Conservation (phyloP, 2,329 filamentous ascomycete genomes). For the Camptophora hylomeconis region DNA sequence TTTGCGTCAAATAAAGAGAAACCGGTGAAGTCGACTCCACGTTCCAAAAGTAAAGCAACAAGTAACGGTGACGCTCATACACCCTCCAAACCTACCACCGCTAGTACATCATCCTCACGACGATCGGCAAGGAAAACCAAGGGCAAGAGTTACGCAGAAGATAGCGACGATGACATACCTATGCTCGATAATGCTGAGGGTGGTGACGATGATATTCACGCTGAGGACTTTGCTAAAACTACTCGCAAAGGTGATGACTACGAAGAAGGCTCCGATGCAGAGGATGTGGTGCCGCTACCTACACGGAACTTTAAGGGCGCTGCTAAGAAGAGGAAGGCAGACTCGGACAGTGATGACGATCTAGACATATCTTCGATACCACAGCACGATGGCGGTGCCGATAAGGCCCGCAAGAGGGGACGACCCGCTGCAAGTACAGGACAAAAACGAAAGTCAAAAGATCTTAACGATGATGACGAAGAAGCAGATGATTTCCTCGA, state of each 20-base stretch:
- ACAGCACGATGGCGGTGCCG: conserved; percentile 21
- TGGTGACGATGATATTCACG: conserved; percentile 70
- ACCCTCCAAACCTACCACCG: conserved; percentile 18
- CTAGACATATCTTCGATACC: conserved; percentile 13
- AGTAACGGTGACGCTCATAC: conserved; percentile 12
- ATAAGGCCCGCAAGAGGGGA: conserved; percentile 23
- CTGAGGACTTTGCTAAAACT: conserved; percentile 54
- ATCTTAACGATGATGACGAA: conserved; percentile 36
- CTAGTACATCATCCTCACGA: conserved; percentile 19
- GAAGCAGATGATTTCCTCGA: conserved; percentile 18
- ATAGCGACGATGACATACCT: conserved; percentile 41
- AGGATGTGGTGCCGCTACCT: conserved; percentile 32
- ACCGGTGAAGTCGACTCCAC: conserved; percentile 26
- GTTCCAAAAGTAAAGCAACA: conserved; percentile 12
- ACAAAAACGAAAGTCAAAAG: conserved; percentile 46
- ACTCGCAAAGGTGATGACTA: conserved; percentile 61
- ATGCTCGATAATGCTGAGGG: conserved; percentile 55
- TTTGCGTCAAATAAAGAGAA: conserved; percentile 47
- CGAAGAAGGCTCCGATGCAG: conserved; percentile 43
- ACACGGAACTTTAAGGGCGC: conserved; percentile 4
- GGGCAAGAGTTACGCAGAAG: conserved; percentile 22
- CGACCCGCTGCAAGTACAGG: conserved; percentile 17
- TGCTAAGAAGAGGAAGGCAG: conserved; percentile 12
- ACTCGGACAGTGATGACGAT: conserved; percentile 22
- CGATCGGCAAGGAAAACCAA: conserved; percentile 19